These are phyloP conservation scores for Gonapodya prolifera DNA, from an alignment of 192 early-diverging fungal species.

Conservation along the genomic window DNA sequence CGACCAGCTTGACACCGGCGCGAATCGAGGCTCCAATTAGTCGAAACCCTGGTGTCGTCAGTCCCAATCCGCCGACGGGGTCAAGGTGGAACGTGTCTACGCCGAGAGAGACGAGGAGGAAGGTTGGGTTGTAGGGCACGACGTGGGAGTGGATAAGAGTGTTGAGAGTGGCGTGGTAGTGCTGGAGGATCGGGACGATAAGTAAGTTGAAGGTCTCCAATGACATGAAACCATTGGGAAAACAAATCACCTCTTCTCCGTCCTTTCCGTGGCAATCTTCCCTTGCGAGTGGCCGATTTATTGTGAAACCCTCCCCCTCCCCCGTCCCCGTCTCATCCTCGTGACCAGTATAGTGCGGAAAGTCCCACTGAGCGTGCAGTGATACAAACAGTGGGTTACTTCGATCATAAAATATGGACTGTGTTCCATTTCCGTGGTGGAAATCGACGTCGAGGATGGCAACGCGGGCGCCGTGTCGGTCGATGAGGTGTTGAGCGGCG, in stretches of 20 bases:
- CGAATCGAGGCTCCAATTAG: not conserved
- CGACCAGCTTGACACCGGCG: slow-evolving; percentile 21
- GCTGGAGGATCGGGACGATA: not conserved
- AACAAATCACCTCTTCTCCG: not conserved
- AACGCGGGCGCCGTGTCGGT: slow-evolving; percentile 23
- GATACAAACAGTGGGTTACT: slow-evolving; percentile 52
- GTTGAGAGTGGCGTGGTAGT: slow-evolving; percentile 31
- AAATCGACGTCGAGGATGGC: slow-evolving; percentile 40
- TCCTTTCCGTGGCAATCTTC: slow-evolving; percentile 36
- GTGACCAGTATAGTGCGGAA: slow-evolving; percentile 51
- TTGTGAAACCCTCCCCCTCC: slow-evolving; percentile 49
- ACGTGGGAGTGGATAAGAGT: slow-evolving; percentile 28
- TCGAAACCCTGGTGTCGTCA: slow-evolving; percentile 18
- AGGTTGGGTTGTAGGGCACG: slow-evolving; percentile 31
- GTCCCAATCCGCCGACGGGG: slow-evolving; percentile 29
- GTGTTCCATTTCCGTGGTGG: slow-evolving; percentile 46
- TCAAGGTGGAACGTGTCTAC: slow-evolving; percentile 50
- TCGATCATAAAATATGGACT: slow-evolving; percentile 33
- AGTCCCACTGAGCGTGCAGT: slow-evolving; percentile 41
- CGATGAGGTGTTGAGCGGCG: slow-evolving; percentile 28
- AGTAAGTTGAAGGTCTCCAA: not conserved
- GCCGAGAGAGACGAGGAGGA: slow-evolving; percentile 49
- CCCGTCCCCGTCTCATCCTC: slow-evolving; percentile 38
- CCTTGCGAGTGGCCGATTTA: slow-evolving; percentile 45
- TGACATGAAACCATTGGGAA: not conserved